These are phyloP conservation scores for Leucaena leucocephala DNA, from an alignment of 306 rosid genomes.

Conservation along the genomic window DNA sequence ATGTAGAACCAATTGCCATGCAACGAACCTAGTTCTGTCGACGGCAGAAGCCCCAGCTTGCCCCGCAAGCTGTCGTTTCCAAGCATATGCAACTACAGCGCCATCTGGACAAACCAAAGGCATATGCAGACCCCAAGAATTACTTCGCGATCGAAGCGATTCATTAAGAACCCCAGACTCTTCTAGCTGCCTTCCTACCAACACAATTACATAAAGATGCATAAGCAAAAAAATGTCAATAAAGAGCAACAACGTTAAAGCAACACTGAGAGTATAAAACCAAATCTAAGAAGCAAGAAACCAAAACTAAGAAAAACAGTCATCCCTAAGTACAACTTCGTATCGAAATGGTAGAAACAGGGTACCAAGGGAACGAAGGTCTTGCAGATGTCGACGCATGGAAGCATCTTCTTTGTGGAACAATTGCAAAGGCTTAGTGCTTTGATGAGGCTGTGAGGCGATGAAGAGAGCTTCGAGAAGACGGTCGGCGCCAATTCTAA, in stretches of 20 bases:
- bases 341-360: not conserved
- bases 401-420: slow-evolving; percentile 77
- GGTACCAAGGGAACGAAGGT: slow-evolving; percentile 83
- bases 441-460: slow-evolving; percentile 75
- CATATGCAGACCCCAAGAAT: slow-evolving; percentile 95
- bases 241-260: not conserved
- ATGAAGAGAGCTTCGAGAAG: slow-evolving; percentile 82
- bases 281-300: slow-evolving; percentile 24
- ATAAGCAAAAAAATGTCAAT: not conserved
- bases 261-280: slow-evolving; percentile 23
- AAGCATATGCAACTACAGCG: slow-evolving; percentile 92
- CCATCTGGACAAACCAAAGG: slow-evolving; percentile 96
- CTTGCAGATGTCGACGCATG: slow-evolving; percentile 83
- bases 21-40: slow-evolving; percentile 74
- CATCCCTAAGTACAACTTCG: not conserved
- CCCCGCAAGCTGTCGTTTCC: slow-evolving; percentile 94
- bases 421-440: slow-evolving; percentile 64
- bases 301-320: not conserved
- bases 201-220: slow-evolving; percentile 9
- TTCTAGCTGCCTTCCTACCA: slow-evolving; percentile 80
- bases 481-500: slow-evolving; percentile 89
- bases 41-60: slow-evolving; percentile 97
- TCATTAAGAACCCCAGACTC: slow-evolving; percentile 86
- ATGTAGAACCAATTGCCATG: slow-evolving; percentile 13
- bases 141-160: slow-evolving; percentile 73